Evolutionary conservation across 306 rosid species (phyloP).

Genomic region (Macrotyloma uniflorum): DNA sequence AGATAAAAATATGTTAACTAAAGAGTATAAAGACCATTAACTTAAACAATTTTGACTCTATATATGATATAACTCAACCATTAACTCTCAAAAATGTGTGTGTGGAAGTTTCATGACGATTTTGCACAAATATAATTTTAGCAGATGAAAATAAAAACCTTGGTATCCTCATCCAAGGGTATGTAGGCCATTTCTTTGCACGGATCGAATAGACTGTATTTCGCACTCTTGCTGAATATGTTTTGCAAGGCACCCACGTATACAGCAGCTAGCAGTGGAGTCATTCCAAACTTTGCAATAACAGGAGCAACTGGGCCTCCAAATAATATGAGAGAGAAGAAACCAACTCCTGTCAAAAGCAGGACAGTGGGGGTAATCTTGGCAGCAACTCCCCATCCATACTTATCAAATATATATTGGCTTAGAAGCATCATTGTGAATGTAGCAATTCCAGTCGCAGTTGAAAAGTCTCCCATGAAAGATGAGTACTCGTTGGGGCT

Average conservation of each 20-base stretch:
- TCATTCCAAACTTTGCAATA: conserved; percentile 72
- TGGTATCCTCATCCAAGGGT: conserved; percentile 97
- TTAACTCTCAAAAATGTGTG: too few species aligned
- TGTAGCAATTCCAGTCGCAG: conserved; percentile 93
- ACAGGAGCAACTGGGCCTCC: conserved; percentile 79
- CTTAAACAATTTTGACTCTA: too few species aligned
- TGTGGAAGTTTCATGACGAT: neutral
- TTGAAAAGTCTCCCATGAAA: conserved; percentile 99
- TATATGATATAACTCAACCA: too few species aligned
- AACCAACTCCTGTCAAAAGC: conserved; percentile 90
- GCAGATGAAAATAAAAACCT: conserved; percentile 55
- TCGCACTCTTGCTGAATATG: conserved; percentile 99
- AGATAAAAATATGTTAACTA: neutral
- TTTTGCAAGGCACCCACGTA: conserved; percentile 99
- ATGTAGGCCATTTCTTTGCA: conserved; percentile 99
- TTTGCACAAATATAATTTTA: conserved; percentile 5
- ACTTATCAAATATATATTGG: conserved; percentile 79
- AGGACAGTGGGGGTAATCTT: conserved; percentile 92
- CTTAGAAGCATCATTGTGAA: conserved; percentile 94
- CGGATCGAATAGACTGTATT: conserved; percentile 96
- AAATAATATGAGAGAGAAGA: conserved; percentile 89
- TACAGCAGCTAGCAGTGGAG: conserved; percentile 99
- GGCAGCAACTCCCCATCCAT: conserved; percentile 99
- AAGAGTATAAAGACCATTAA: too few species aligned
- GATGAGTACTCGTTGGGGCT: conserved; percentile 99